A percentile compares a stretch with the other conserved stretches of the same genome.
Conservation (phyloP, 352 stramenopile genomes). For the Pythium vanterpoolii region DNA sequence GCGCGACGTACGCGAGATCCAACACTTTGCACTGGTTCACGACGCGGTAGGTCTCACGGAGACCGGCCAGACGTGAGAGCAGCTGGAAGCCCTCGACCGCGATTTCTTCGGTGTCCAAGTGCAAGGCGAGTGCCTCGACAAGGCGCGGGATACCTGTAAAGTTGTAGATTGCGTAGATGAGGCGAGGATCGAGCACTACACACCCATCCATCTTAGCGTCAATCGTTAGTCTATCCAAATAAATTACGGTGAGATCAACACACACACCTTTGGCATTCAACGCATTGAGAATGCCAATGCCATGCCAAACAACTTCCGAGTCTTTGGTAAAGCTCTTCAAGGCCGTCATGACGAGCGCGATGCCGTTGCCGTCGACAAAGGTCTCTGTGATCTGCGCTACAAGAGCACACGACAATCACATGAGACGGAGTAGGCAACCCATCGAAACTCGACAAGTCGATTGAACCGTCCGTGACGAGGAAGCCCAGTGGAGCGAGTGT, state of each 20-base stretch:
- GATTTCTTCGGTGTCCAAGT: constrained; percentile 75
- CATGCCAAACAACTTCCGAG: constrained; percentile 73
- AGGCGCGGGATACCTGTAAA: constrained; percentile 57
- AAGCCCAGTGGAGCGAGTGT: constrained; percentile 57
- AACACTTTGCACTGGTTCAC: constrained; percentile 67
- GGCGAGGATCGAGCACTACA: constrained; percentile 44
- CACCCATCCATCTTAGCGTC: too few species aligned
- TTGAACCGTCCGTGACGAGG: constrained; percentile 59
- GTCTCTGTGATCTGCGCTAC: constrained; percentile 45
- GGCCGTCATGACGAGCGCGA: constrained; percentile 43
- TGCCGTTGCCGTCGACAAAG: constrained; percentile 64
- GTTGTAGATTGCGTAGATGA: constrained; percentile 46
- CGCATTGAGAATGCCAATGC: constrained; percentile 62
- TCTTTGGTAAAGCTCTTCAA: constrained; percentile 55
- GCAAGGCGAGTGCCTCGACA: constrained; percentile 59
- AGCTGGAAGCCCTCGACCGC: constrained; percentile 72
- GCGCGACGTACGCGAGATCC: constrained; percentile 65
- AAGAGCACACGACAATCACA: background rate
- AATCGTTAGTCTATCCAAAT: too few species aligned
- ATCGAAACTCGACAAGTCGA: background rate
- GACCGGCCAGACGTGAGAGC: constrained; percentile 41
- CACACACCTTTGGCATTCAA: constrained; percentile 49
- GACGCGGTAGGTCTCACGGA: constrained; percentile 41
- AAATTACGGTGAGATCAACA: background rate
- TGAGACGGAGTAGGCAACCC: too few species aligned